Percentiles rank a stretch among this genome's conserved stretches.
Conservation (phyloP, 108 stramenopile species). For the Cyclotella choctawhatcheeana region DNA sequence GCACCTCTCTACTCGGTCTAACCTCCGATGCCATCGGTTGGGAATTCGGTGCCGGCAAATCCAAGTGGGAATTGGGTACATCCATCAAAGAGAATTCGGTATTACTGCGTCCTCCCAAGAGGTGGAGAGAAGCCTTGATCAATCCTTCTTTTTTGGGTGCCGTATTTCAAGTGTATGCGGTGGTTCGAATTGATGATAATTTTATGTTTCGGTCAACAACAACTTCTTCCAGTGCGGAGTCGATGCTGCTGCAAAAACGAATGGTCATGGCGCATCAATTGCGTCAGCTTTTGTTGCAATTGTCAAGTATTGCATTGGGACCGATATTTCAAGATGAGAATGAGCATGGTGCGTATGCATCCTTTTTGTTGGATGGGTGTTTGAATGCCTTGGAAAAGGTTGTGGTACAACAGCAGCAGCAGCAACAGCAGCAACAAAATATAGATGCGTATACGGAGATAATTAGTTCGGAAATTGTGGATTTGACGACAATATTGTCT, state of each 20-base stretch:
- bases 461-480: conserved; percentile 55
- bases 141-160: conserved; percentile 76
- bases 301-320: conserved; percentile 63
- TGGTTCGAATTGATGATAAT: conserved; percentile 28
- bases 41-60: conserved; percentile 90
- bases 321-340: conserved; percentile 62
- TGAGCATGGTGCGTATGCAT: conserved; percentile 65
- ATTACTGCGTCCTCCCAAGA: conserved; percentile 63
- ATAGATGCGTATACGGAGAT: conserved; percentile 45
- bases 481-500: conserved; percentile 62
- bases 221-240: too few relatives aligned
- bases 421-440: conserved; percentile 7
- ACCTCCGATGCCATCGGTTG: conserved; percentile 70
- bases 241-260: conserved; percentile 26
- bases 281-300: conserved; percentile 73
- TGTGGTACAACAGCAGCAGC: conserved; percentile 36
- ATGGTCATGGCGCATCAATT: conserved; percentile 57
- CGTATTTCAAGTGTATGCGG: conserved; percentile 52
- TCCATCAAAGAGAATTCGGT: conserved; percentile 10
- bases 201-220: neutral
- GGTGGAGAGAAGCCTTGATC: conserved; percentile 65
- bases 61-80: too few relatives aligned
- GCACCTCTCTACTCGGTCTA: conserved; percentile 56
- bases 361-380: conserved; percentile 69
- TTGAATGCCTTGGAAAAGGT: conserved; percentile 52